These are phyloP conservation scores for Verruconis gallopava DNA, from an alignment of 2,329 filamentous ascomycete species.

Conservation along the genomic window DNA sequence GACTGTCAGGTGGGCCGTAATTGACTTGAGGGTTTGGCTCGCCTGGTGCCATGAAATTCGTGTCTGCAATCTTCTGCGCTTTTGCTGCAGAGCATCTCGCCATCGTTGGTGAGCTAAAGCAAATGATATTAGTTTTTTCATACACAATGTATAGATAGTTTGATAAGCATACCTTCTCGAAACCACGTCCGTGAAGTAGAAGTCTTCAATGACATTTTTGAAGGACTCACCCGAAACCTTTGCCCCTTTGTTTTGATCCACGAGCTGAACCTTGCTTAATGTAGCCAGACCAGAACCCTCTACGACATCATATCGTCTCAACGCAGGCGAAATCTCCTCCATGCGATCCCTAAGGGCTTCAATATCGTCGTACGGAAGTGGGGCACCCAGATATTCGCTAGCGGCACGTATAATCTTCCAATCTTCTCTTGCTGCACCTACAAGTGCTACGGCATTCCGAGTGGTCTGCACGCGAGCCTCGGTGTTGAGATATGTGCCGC, in stretches of 20 bases:
- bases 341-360: conserved; percentile 82
- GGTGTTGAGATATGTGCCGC: conserved; percentile 92
- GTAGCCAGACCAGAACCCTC: conserved; percentile 59
- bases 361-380: conserved; percentile 87
- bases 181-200: conserved; percentile 96
- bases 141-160: background rate
- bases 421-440: conserved; percentile 83
- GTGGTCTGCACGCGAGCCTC: conserved; percentile 94
- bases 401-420: conserved; percentile 97
- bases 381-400: conserved; percentile 77
- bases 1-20: conserved; percentile 9
- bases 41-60: conserved; percentile 39
- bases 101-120: conserved; percentile 93
- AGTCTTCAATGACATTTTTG: conserved; percentile 82
- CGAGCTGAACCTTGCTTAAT: conserved; percentile 85
- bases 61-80: conserved; percentile 41
- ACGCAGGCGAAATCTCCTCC: conserved; percentile 83
- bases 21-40: conserved; percentile 15
- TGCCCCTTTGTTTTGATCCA: conserved; percentile 88
- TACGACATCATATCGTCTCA: conserved; percentile 81
- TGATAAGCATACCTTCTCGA: conserved; percentile 65
- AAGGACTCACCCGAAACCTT: conserved; percentile 61
- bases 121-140: conserved; percentile 13
- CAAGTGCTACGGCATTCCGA: conserved; percentile 74
- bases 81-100: conserved; percentile 92